Base-by-base conservation (phyloP, 768 basidiomycete species). In the Lactarius akahatsu region DNA sequence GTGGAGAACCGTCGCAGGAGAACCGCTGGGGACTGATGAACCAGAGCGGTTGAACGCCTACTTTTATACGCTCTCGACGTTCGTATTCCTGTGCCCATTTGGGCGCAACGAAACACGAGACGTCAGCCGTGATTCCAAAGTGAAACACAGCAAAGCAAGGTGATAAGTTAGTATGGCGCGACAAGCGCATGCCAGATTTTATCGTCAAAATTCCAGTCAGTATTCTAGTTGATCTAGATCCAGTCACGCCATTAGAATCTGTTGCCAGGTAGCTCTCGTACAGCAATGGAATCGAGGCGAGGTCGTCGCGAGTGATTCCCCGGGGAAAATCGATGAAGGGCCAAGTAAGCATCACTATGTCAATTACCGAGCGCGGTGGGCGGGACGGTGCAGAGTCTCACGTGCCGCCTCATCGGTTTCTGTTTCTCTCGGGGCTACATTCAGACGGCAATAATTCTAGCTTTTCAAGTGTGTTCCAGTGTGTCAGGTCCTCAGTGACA, bases 21-120 rank as follows among this genome's bases (percentile, higher is more conserved):
- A 38, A 62, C 57, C 52, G 30, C 40, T 45, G 62, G 66, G 58
- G 4, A 63, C 66, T 63, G 58, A 40, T 32, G 58, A 63, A 60
- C 38, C 36, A 2, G 15, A 8, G 52, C 34, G 32, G 1, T 54
- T 15, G 26, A 54, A 50, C 40, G 38, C 32, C 47, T 1, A 10
- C 11, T 28, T 63, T 59, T 67, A 67, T 67, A 63, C 62, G 34
- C 23, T 16, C 20, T 15, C 23, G 9, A 32, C 10, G 16, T 59
- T 62, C 58, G 38, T 7, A 67, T 67, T 63, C 57, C 61, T 45
- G 3, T 55, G 13, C 15, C 41, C 45, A 38, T 50, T 58, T 30
- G 26, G 30, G 30, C 9, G 23, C 26, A 15, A 28, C 23, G 50
- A 52, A 52, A 52, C 36, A 50, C 16, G 15, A 3, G 26, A 56